Evolutionary conservation across 768 basidiomycete species (phyloP), one percentile per base, ranked within the genome.

Genomic region (Strobilomyces echinocephalus): DNA sequence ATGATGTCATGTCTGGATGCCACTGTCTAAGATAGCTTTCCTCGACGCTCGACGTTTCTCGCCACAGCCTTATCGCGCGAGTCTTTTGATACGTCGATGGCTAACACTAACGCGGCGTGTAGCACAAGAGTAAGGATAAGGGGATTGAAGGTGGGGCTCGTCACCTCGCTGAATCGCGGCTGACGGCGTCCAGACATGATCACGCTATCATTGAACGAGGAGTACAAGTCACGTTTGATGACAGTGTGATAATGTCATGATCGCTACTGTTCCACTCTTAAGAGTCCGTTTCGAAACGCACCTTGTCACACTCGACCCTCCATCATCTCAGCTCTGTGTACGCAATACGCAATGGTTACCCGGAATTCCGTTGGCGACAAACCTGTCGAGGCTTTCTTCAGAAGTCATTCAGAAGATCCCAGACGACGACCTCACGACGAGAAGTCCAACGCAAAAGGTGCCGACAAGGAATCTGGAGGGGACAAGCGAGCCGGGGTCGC

Each of bases 401-500:
- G 61, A 61, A 39, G 56, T 53, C 9, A 58, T 31, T 1, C 56
- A 46, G 30, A 65, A 65, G 40, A 59, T 62, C 20, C 48, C 58
- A 31, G 65, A 70, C 24, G 57, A 58, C 8, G 57, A 57, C 30
- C 60, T 69, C 35, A 61, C 46, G 56, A 39, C 38, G 46, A 30
- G 68, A 69, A 28, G 33, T 39, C 12, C 12, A 58, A n/a, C 60
- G 64, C 12, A 33, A 46, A 50, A n/a, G 54, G 54, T 10, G 38
- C 33, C 4, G 36, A 51, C 31, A 54, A 62, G 49, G 47, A 57
- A 8, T 58, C 62, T 7, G 64, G 68, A 3, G 68, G 63, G 8
- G 65, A 63, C 59, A 70, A 45, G 48, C 61, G 69, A 7, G 65
- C 64, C 0, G 68, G 69, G 7, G 66, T 50, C 15, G 68, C 69